Base-by-base conservation (phyloP, 306 rosid genomes). In the Cicer bijugum region DNA sequence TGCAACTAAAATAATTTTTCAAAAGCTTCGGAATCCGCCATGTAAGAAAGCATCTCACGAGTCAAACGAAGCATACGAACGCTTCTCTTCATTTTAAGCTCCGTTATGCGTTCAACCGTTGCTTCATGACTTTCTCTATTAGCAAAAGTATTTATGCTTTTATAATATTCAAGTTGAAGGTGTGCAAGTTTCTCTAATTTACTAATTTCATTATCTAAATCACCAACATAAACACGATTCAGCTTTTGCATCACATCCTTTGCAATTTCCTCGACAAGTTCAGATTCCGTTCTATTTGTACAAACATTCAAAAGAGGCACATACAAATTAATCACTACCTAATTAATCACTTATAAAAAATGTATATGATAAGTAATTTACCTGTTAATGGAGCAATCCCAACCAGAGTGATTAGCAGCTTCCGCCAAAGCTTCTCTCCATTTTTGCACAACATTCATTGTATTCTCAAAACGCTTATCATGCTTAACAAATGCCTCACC, bases 261-360 rank as follows among this genome's bases (percentile, higher is more conserved):
- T 0, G 83, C 83, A 9, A 79, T 79, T n/a, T 79, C 83, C 46
- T 79, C 83, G 5, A 79, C 83, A 14, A 79, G 69, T 47, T 79
- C 79, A n/a, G 79, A 57, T 37, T 79, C 69, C 12, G 52, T 40
- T 42, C 51, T 64, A 9, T 64, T 8, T 2, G 9, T 63, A 16
- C 37, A 42, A 64, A 64, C 37, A 64, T 64, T 0, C 0, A 62
- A 15, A 60, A 10, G 6, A 6, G 20, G 9, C 11, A 9, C 66
- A 60, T 11, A 28, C 35, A 3, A n/a, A 1, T 12, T 28, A 59
- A 6, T 28, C 35, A 28, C 5, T 28, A 28, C 5, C 35, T 28
- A 28, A 28, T 28, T 28, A 28, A 28, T 28, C 35, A 28, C 35
- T 28, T 3, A 28, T 4, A 28, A 28, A 28, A 28, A 28, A 28